Evolutionary conservation across 1,284 basidiomycete species (phyloP), one percentile per base, ranked within the genome.

Genomic region (Pascua guehoae): DNA sequence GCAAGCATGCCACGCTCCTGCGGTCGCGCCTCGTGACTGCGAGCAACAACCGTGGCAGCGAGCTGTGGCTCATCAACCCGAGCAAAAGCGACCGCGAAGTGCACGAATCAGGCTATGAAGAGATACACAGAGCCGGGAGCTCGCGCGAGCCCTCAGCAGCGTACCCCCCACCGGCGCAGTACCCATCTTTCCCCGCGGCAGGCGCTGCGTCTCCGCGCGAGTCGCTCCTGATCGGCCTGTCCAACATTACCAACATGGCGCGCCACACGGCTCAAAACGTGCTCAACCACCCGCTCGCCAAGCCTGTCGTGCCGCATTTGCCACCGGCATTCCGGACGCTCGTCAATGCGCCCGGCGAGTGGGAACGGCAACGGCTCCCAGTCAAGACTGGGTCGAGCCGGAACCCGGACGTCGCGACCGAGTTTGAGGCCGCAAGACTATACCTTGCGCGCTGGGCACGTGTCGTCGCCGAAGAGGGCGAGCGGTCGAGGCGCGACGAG

Each of bases 361-460:
- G 70, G 73, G 74, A 77, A 68, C 83, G 86, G 74, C 84, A 86
- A 62, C 89, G 64, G 39, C 52, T 57, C 24, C 62, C 61, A 17
- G 57, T 67, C 4, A 62, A 55, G 45, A 62, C 51, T 24, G 88
- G 88, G 85, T 89, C 10, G 87, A 89, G 71, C 86, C 54, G 56
- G 4, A 61, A 38, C 39, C 48, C 56, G 7, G 76, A 73, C 41
- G 72, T 74, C 1, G 70, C 72, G 3, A 67, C 87, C 12, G 91
- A 94, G 74, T 98, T 95, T 72, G 96, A 98, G 75, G 89, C 88
- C 56, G 95, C 96, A 0, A 81, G 95, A 4, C 91, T 98, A 7
- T 98, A 98, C 73, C 83, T 99, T 9, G 96, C 96, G 1, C 84
- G 91, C 37, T 99, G 96, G 96, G 95, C 96, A 0, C 82, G 93